A percentile compares a stretch with the other conserved stretches of the same genome.
These are phyloP conservation scores for Pseudisothecium myosuroides DNA, from an alignment of 225 moss, liverwort and hornwort genomes.

Conservation along the genomic window DNA sequence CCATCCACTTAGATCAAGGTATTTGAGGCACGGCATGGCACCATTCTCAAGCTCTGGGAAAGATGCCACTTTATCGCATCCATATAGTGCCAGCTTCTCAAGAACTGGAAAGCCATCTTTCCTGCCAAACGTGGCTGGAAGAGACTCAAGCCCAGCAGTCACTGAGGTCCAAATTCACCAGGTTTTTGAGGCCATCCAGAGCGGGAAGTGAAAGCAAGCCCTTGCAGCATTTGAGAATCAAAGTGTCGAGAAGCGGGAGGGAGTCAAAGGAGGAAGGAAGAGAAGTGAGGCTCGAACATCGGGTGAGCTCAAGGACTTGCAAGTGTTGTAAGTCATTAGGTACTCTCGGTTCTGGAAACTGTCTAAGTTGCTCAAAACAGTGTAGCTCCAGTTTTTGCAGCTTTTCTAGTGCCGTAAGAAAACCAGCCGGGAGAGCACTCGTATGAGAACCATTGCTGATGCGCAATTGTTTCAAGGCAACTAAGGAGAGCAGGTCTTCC, in stretches of 20 bases:
- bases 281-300: neutral
- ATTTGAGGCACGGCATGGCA: neutral
- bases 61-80: neutral
- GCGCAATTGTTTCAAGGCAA: neutral
- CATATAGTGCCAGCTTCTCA: neutral
- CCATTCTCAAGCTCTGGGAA: neutral
- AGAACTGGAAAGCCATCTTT: neutral
- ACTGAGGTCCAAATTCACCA: neutral
- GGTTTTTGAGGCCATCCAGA: neutral
- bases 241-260: neutral
- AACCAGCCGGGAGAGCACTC: neutral
- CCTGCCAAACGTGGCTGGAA: neutral
- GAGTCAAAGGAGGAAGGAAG: neutral
- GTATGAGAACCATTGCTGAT: neutral
- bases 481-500: neutral
- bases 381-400: neutral
- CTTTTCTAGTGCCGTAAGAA: neutral
- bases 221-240: neutral
- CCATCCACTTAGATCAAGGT: neutral
- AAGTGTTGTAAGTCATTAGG: neutral
- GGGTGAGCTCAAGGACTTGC: neutral
- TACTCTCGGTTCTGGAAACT: neutral
- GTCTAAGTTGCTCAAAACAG: neutral
- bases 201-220: neutral
- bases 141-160: neutral